Percentiles rank a stretch among this genome's conserved stretches.
Evolutionary conservation across 192 early-diverging fungal species (phyloP).

Genomic region (Coemansia interrupta): DNA sequence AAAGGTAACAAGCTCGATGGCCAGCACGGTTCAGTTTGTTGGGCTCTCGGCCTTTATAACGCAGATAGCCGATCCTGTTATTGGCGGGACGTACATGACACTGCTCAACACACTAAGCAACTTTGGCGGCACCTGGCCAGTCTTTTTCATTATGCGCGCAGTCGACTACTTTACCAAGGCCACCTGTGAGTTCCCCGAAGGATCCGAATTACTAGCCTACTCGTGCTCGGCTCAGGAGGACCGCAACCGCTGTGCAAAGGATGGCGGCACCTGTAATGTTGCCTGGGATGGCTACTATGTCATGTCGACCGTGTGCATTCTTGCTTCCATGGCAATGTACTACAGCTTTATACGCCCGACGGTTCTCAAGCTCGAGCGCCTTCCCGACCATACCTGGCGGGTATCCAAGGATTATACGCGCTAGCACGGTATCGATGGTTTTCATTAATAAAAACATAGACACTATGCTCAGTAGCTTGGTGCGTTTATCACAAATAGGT

Average conservation of each 20-base stretch:
- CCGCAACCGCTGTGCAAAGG: constrained; percentile 57
- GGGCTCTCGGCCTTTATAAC: constrained; percentile 93
- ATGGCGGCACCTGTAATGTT: constrained; percentile 67
- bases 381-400: constrained; percentile 47
- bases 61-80: constrained; percentile 89
- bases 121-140: constrained; percentile 96
- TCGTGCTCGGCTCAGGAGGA: constrained; percentile 64
- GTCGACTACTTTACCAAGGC: constrained; percentile 89
- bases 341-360: constrained; percentile 61
- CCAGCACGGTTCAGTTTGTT: constrained; percentile 93
- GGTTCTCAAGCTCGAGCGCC: constrained; percentile 58
- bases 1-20: constrained; percentile 82
- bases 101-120: constrained; percentile 92
- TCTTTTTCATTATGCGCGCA: constrained; percentile 86
- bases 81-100: constrained; percentile 88
- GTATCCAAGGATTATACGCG: constrained; percentile 34
- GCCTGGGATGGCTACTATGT: constrained; percentile 84
- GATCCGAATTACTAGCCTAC: constrained; percentile 31
- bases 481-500: constrained; percentile 68
- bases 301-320: constrained; percentile 67
- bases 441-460: constrained; percentile 4
- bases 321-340: constrained; percentile 63
- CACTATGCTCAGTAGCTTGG: constrained; percentile 61
- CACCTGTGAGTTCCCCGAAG: constrained; percentile 58
- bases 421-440: not conserved